Base-by-base conservation (phyloP, 495 filamentous ascomycete species). In the Aspergillus sclerotiicarbonarius region DNA sequence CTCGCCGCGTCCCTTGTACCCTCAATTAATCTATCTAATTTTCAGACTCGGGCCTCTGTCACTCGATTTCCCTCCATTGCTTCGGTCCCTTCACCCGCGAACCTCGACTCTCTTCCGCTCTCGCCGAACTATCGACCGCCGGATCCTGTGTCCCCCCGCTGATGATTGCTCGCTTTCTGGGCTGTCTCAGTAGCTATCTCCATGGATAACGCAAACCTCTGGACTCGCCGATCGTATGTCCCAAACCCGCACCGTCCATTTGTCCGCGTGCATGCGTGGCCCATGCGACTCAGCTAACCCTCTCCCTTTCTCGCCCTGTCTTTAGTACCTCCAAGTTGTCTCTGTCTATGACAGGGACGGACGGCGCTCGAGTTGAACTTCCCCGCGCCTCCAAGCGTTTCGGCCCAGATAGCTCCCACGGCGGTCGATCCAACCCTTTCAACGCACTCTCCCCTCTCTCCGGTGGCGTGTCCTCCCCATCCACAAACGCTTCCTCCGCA, bases 181-280 rank as follows among this genome's bases (percentile, higher is more conserved):
- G 67, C 71, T 66, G 67, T 68, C 67, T 71, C 64, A 69, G 66
- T 63, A 70, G 62, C 68, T 67, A 67, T 62, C 62, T 71, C 67
- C 62, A 88, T 85, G 82, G 84, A 87, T 76, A 84, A 84, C 69
- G 83, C 82, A 73, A 83, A 82, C 65, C 73, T 96, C 84, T 96
- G 92, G 92, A 91, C 87, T 81, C 89, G 92, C 71, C 89, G 92
- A 74, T 85, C 89, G 91, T 96, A 83, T 77, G 88, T 67, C 18
- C 53, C 16, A 54, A 35, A 21, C 35, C 55, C 62, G 31, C 49
- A 57, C 58, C 63, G 55, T 62, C 58, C 57, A 62, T 53, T 53
- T 12, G 32, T 46, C 32, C 39, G 20, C 50, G 16, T 48, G 15
- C 20, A 6, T 15, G 31, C 49, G 44, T 20, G 15, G 2, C 8